A percentile compares a stretch with the other conserved stretches of the same genome.
These are phyloP conservation scores for Phyllosticta citribraziliensis DNA, from an alignment of 2,329 filamentous ascomycete genomes.

Conservation along the genomic window DNA sequence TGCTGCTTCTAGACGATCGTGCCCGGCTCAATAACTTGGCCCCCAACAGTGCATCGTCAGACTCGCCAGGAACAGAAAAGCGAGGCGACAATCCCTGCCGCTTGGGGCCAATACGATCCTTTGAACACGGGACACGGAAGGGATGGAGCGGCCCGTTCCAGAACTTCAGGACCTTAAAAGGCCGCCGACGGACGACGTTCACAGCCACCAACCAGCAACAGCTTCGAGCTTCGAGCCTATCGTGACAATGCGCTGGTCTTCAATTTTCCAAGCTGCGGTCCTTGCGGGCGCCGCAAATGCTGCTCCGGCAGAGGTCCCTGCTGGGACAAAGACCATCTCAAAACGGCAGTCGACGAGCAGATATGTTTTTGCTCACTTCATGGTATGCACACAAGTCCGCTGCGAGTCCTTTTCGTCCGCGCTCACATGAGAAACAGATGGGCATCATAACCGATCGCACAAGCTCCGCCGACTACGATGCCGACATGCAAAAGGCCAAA, in stretches of 20 bases:
- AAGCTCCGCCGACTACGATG: constrained; percentile 19
- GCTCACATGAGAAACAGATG: constrained; percentile 12
- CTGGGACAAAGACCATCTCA: neutral
- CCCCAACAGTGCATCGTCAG: neutral
- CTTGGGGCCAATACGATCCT: neutral
- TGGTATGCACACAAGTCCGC: neutral
- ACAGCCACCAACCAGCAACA: neutral
- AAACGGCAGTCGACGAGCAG: neutral
- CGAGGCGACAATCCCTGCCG: neutral
- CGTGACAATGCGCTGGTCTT: neutral
- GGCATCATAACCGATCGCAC: constrained; percentile 18
- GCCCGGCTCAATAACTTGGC: neutral
- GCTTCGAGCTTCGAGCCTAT: neutral
- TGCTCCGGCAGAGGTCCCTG: neutral
- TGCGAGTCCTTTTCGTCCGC: neutral
- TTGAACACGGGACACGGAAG: neutral
- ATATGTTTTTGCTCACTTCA: constrained; percentile 7
- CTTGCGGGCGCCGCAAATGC: neutral
- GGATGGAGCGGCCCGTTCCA: neutral
- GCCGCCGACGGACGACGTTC: neutral
- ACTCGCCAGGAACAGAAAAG: neutral
- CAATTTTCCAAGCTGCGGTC: neutral
- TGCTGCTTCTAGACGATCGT: neutral
- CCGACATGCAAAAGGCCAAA: constrained; percentile 20
- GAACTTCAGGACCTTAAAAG: neutral